These are phyloP conservation scores for Raphanus hybrid DNA, from an alignment of 441 rosid genomes.

Conservation along the genomic window DNA sequence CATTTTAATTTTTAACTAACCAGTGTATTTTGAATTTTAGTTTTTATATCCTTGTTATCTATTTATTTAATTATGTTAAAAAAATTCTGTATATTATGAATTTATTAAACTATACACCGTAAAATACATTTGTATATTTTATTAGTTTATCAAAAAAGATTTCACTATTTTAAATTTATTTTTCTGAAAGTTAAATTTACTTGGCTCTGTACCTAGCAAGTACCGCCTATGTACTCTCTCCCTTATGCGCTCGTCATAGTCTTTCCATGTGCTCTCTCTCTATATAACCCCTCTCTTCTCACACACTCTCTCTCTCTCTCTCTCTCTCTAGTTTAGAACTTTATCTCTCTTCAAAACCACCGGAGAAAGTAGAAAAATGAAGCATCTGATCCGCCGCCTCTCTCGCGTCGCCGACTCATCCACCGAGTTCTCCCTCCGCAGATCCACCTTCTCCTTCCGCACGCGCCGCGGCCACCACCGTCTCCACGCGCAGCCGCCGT, in stretches of 20 bases:
- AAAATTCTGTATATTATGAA: neutral
- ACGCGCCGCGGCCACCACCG: slow-evolving; percentile 24
- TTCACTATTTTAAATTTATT: neutral
- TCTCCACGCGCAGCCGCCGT: slow-evolving; percentile 32
- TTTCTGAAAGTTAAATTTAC: neutral
- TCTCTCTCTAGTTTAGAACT: slow-evolving; percentile 14
- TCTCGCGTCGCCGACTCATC: slow-evolving; percentile 85
- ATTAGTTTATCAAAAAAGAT: neutral
- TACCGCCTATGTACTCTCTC: slow-evolving; percentile 35
- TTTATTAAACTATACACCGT: neutral
- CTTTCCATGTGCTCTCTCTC: slow-evolving; percentile 34
- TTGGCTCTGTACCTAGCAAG: slow-evolving; percentile 39
- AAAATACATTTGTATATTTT: neutral
- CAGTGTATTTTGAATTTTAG: neutral
- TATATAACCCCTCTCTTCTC: slow-evolving; percentile 23
- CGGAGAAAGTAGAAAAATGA: slow-evolving; percentile 48
- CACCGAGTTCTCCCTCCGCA: slow-evolving; percentile 52
- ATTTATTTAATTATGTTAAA: neutral
- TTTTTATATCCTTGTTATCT: neutral
- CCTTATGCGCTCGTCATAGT: slow-evolving; percentile 32
- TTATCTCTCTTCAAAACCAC: slow-evolving; percentile 1
- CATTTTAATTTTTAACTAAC: neutral
- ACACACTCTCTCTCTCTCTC: slow-evolving; percentile 3
- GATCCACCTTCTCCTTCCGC: slow-evolving; percentile 28
- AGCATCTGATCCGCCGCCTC: slow-evolving; percentile 82